Base-by-base conservation (phyloP, 176 grass and related monocot genomes). In the Avena sativa region DNA sequence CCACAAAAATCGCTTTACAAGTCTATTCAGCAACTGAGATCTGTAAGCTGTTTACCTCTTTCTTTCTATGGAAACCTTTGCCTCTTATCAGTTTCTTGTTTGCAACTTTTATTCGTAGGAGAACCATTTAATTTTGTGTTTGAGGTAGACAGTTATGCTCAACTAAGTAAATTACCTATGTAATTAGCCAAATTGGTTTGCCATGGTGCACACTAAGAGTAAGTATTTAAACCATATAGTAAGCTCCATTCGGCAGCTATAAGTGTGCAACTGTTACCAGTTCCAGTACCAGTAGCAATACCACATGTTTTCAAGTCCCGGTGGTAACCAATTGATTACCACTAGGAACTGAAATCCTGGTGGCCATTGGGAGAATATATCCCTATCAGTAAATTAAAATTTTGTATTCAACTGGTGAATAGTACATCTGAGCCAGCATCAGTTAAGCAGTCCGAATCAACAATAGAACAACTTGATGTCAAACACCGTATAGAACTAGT, bases 21-120 rank as follows among this genome's bases (percentile, higher is more conserved):
- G 78, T 96, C 97, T 46, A 89, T 99, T 79, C 94, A 93, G 80
- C 94, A 99, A 90, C 83, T 99, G 71, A 87, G 97, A 96, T 91
- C 92, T 34, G 97, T 99, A 88, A 87, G 94, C 44, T 71, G 58
- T 60, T 46, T 85, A 17, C 17, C 25, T 79, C 59, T 78, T 52
- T 25, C 51, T 89, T 53, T 65, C 25, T 57, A 50, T 32, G 14
- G 53, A 48, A 61, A 47, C 62, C 28, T 63, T 82, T 71, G 8
- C 14, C 32, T 76, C 84, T 4, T 48, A 25, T 19, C 36, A 74
- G 53, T 84, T 84, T 76, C 16, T 2, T 75, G 23, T 84, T 86
- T 30, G 32, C 61, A 70, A 28, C 66, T 43, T 86, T 65, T 78
- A 26, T 26, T 55, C 4, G 30, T 68, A 49, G 28, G 62, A 21